Evolutionary conservation across 352 stramenopile genomes (phyloP).

Genomic region (Phytophthora hybrid): DNA sequence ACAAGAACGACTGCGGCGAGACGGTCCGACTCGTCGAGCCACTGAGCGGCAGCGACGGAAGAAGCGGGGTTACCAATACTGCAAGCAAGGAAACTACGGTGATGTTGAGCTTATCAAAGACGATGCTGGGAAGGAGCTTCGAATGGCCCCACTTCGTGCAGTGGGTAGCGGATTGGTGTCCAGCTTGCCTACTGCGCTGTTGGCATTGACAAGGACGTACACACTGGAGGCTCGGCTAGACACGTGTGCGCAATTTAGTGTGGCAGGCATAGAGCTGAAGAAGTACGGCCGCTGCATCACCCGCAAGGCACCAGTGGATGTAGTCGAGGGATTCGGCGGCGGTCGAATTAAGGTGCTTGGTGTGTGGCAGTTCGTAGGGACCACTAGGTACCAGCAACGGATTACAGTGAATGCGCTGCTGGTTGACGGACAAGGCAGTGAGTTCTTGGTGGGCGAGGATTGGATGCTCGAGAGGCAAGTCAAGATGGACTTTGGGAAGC

Average conservation of each 20-base stretch:
- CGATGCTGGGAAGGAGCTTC: not conserved
- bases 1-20: too few relatives aligned
- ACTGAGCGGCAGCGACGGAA: too few relatives aligned
- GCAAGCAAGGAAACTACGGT: not conserved
- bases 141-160: slow-evolving; percentile 7
- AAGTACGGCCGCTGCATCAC: slow-evolving; percentile 4
- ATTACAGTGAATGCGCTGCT: slow-evolving; percentile 1
- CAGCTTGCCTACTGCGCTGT: slow-evolving; percentile 9
- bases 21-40: too few relatives aligned
- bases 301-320: not conserved
- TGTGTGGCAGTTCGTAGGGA: not conserved
- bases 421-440: slow-evolving; percentile 3
- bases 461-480: slow-evolving; percentile 10
- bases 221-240: slow-evolving; percentile 11
- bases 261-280: not conserved
- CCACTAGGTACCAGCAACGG: slow-evolving; percentile 3
- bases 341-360: not conserved
- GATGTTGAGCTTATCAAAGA: not conserved
- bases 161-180: not conserved
- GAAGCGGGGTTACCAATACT: slow-evolving; percentile 9
- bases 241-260: not conserved
- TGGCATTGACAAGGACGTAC: not conserved
- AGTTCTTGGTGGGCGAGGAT: slow-evolving; percentile 20
- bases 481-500: slow-evolving; percentile 11
- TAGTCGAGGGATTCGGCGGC: slow-evolving; percentile 21